Evolutionary conservation across 208 protist genomes (phyloP).

Genomic region (Leishmania aethiopica): DNA sequence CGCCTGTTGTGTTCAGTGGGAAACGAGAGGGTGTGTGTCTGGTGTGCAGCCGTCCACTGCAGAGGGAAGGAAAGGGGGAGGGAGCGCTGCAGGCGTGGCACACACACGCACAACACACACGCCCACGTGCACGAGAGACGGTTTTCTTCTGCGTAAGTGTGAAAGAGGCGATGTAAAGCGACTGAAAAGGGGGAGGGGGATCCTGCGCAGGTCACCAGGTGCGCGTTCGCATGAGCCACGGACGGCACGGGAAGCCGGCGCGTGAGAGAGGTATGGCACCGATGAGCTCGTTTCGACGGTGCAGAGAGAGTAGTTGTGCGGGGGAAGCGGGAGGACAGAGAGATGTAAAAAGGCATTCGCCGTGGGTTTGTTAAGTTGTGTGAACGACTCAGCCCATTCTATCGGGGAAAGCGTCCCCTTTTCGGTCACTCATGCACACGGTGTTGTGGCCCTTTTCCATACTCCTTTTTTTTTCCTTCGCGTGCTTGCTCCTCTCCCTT

Average conservation of each 20-base stretch:
- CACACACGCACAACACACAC: no score
- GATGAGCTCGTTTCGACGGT: background rate
- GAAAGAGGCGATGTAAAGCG: background rate
- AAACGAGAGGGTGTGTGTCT: background rate
- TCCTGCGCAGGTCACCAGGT: background rate
- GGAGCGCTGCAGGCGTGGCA: no score
- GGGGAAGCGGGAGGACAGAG: background rate
- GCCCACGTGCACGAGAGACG: background rate
- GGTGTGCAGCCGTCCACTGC: no score
- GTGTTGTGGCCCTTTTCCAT: background rate
- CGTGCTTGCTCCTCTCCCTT: background rate
- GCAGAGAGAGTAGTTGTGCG: background rate
- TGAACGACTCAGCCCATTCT: background rate
- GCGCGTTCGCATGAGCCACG: background rate
- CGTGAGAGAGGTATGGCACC: background rate
- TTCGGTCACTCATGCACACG: background rate
- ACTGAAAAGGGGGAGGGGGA: background rate
- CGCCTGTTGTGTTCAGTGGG: background rate
- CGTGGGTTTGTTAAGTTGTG: background rate
- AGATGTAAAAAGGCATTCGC: background rate
- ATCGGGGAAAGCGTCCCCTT: background rate
- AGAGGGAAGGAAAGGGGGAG: no score
- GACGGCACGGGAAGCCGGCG: background rate
- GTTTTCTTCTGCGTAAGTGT: background rate
- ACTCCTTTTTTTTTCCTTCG: background rate